Percentiles rank a stretch among this genome's conserved stretches.
phyloP scores from a whole-genome alignment of 257 asterid species.

The Datura wrightii region DNA sequence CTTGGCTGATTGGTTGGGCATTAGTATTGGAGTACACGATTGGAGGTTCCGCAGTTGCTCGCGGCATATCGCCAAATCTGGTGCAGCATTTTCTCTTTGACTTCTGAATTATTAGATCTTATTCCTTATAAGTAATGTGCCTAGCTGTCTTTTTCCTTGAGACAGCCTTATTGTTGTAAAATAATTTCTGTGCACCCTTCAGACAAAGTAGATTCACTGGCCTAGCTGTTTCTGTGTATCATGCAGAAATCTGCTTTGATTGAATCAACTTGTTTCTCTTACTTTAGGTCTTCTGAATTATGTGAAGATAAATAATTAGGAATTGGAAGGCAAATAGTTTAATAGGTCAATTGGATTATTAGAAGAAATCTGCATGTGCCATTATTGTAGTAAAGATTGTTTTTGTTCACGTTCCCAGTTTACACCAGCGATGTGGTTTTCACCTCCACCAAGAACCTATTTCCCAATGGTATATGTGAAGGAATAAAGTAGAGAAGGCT shows the following conservation, averaged over 20 bases:
- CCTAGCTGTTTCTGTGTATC: not conserved
- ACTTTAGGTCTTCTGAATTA: not conserved
- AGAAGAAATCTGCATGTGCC: too few relatives aligned
- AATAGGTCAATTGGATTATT: not conserved
- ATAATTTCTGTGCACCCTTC: not conserved
- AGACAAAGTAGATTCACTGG: not conserved
- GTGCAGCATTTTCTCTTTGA: constrained; percentile 43
- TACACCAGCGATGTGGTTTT: not conserved
- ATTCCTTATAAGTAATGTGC: not conserved
- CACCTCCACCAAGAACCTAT: not conserved
- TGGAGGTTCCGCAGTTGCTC: constrained; percentile 99
- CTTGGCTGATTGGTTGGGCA: constrained; percentile 98
- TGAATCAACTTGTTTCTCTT: not conserved
- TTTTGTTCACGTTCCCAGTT: not conserved
- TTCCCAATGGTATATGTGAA: not conserved
- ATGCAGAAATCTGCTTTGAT: not conserved
- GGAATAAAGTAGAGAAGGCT: not conserved
- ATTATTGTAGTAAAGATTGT: not conserved
- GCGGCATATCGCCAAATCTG: constrained; percentile 98
- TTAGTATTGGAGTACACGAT: constrained; percentile 92
- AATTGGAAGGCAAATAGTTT: not conserved
- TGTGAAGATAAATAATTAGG: not conserved
- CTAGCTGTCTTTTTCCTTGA: not conserved
- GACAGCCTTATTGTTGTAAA: not conserved
- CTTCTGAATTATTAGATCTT: not conserved